Evolutionary conservation across 163 green algal species (phyloP).

Genomic region (Chlamydomonas reinhardtii): DNA sequence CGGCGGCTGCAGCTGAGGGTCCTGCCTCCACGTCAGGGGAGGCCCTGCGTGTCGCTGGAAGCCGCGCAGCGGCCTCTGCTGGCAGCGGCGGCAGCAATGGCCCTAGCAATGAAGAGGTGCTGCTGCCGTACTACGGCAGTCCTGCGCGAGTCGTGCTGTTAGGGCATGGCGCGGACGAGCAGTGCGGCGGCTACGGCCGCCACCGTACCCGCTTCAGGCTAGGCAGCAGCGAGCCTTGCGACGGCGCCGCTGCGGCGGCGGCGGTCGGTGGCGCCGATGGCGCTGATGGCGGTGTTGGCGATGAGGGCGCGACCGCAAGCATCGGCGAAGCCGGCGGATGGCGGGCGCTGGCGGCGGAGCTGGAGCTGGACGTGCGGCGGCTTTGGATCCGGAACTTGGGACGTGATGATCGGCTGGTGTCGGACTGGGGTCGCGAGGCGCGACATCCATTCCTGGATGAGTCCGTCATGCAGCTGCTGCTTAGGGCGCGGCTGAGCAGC

Average conservation of each 20-base stretch:
- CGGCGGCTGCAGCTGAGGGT: background rate
- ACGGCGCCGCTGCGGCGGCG: too few species aligned
- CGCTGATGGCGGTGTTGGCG: too few species aligned
- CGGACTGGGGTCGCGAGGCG: conserved; percentile 83
- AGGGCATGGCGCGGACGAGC: conserved; percentile 95
- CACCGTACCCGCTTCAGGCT: conserved; percentile 77
- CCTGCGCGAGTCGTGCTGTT: conserved; percentile 87
- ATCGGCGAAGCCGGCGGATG: conserved; percentile 11
- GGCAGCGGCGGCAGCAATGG: too few species aligned
- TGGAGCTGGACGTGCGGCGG: conserved; percentile 84
- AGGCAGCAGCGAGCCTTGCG: too few species aligned
- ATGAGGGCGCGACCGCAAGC: too few species aligned
- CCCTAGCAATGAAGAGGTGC: too few species aligned
- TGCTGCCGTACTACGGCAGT: too few species aligned
- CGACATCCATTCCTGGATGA: conserved; percentile 97
- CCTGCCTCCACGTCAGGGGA: too few species aligned
- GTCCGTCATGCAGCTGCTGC: conserved; percentile 73
- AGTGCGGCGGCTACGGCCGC: conserved; percentile 89
- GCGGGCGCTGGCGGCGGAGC: conserved; percentile 68
- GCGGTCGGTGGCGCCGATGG: too few species aligned
- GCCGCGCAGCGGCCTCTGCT: too few species aligned
- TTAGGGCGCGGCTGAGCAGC: conserved; percentile 42
- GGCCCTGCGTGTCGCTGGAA: too few species aligned
- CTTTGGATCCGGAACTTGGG: conserved; percentile 94
- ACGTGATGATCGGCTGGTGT: conserved; percentile 90